Evolutionary conservation across 129 eudicot genomes (phyloP), one percentile per base, ranked within the genome.

Genomic region (Helianthus annuus): DNA sequence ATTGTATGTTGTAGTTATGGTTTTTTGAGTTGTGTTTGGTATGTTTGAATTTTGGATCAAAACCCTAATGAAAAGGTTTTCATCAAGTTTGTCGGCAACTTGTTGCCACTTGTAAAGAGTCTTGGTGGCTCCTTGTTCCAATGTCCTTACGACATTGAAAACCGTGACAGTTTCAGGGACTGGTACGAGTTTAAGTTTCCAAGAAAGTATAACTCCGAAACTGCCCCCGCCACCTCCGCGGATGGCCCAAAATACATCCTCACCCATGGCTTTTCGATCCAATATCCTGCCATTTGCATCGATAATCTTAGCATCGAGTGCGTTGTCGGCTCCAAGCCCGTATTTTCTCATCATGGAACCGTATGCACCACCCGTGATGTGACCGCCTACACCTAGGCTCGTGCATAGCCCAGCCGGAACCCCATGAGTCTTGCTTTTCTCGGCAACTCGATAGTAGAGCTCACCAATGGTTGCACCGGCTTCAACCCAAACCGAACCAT

Each of bases 371-470:
- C 69, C 68, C 51, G 68, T 63, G 46, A 63, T 63, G 51, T 63
- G 68, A 27, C 68, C 69, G 12, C 69, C 69, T 10, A 65, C 36
- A 4, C 70, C 70, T 15, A 65, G 53, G 70, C 53, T 65, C 7
- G 54, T 42, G 39, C 70, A 65, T 42, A 65, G 54, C n/a, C 70
- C 70, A 17, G 70, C 70, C 15, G 70, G 70, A 22, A 65, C 53
- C 51, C 70, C 70, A 65, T 16, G 70, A 17, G 70, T 65, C 70
- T 65, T 65, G 53, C 54, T 42, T 65, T 65, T 65, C 70, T 65
- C 70, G 15, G 53, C 55, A 44, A 65, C 70, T 65, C 70, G 70
- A 65, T 65, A 65, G 15, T 65, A 65, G 16, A 65, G 53, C 36
- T 65, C 70, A 10, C 68, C 68, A n/a, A 62, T 14, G 9, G 68